Evolutionary conservation across 352 stramenopile genomes (phyloP), one percentile per base, ranked within the genome.

Genomic region (Phytophthora fragariaefolia): DNA sequence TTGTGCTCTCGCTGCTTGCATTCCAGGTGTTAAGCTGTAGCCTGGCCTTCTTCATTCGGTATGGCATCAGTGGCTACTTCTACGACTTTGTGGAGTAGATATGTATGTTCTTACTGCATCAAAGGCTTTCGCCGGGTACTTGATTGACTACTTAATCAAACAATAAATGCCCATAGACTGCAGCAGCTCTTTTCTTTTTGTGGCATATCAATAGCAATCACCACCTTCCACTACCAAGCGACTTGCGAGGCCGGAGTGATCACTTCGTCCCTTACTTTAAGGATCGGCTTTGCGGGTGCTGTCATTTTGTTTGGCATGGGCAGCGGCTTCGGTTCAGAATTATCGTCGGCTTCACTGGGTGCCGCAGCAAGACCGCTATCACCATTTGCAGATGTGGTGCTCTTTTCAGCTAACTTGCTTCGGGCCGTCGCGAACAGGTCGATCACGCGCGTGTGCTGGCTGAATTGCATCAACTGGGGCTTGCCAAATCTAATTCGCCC

Each of bases 1-100:
- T 96, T 18, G 83, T 93, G 28, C 53, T 88, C 36, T 60, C 71
- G 27, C 71, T 97, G 47, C 77, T 97, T 40, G 54, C 81, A 15
- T 92, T 97, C 66, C 89, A 97, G 42, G 74, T 85, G 5, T 13
- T 91, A 6, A 92, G 77, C 68, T 95, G 86, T 36, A 75, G 43
- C 4, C 45, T 90, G n/a, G 87, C 87, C 34, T 95, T 97, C 67
- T 91, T 86, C 74, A 78, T 97, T 34, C 85, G 89, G 45, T 96
- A 96, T 58, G 85, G 79, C 12, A 79, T 94, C 58, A 94, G 86
- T 67, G 80, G 87, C 71, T 90, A 94, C 74, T 92, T 97, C 60
- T 95, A 95, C 79, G 87, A 94, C 76, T 91, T 90, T 73, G 85
- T 96, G 23, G 66, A 91, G 49, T 92, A 97, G 80, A 52, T 69